Base-by-base conservation (phyloP, 2,329 filamentous ascomycete species). In the Metarhizium sp. region DNA sequence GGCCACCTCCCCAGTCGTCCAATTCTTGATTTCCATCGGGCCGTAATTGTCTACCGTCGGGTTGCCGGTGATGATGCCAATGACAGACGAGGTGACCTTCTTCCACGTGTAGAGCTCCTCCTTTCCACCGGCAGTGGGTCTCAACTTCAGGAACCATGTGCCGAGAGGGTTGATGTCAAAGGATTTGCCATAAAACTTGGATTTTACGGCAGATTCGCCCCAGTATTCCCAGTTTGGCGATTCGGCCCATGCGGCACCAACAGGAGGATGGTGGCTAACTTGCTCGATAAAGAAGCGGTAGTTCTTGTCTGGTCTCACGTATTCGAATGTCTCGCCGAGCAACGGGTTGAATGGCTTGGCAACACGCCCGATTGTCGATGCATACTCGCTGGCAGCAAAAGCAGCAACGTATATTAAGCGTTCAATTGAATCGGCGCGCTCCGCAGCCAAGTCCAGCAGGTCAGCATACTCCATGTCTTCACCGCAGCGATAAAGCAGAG, bases 281-380 rank as follows among this genome's bases (percentile, higher is more conserved):
- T 99, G 94, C 71, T 99, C 94, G 58, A 96, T 90, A 73, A 97
- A 95, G 79, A 97, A 97, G 61, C 94, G 90, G 75, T 96, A 99
- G 57, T 92, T 92, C 71, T 96, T 96, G 74, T 99, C 94, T 0
- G 94, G 92, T 55, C 94, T 80, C 40, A 87, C 92, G 66, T 99
- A 97, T 69, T 99, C 94, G 63, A 95, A 99, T 0, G 94, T 99
- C 71, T 99, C 94, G 50, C 92, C 94, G 0, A 99, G 78, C 5
- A 99, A 81, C 14, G 94, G 94, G 66, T 99, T 99, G 78, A 99
- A 99, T 0, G 94, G 94, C 69, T 99, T 99, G 18, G 94, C 94
- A 16, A 99, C 92, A 68, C 94, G 91, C 1, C 90, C 92, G 62
- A 96, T 96, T 0, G 92, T 97, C 1, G 92, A 96, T 10, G 94